Evolutionary conservation across 352 stramenopile species (phyloP).

Genomic region (Globisporangium recalcitrans): DNA sequence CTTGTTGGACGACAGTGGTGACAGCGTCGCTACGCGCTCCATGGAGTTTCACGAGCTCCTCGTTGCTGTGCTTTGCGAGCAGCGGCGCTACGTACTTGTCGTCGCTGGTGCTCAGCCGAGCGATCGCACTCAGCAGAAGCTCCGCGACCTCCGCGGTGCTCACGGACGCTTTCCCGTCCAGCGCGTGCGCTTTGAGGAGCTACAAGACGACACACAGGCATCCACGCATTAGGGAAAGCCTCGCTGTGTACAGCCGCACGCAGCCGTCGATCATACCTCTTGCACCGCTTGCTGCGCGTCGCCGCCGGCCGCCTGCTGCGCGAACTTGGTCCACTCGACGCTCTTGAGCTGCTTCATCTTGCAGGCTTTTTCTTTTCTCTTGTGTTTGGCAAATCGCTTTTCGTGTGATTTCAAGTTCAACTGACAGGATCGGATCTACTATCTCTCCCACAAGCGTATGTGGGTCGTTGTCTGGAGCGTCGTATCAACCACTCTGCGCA

Average conservation of each 20-base stretch:
- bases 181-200: conserved; percentile 26
- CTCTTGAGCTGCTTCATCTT: conserved; percentile 17
- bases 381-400: neutral
- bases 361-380: neutral
- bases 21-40: conserved; percentile 28
- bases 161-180: conserved; percentile 17
- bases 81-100: conserved; percentile 49
- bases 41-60: conserved; percentile 26
- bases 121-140: conserved; percentile 27
- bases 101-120: conserved; percentile 3
- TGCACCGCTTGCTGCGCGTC: conserved; percentile 15
- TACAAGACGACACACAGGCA: conserved; percentile 7
- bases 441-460: neutral
- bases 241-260: neutral
- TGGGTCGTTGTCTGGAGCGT: neutral
- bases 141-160: conserved; percentile 19
- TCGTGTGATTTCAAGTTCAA: conserved; percentile 1
- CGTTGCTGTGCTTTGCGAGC: conserved; percentile 31
- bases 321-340: conserved; percentile 24
- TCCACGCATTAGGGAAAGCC: neutral
- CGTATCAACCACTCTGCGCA: no score
- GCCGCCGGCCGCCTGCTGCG: conserved; percentile 9
- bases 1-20: conserved; percentile 40
- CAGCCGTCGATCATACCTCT: conserved; percentile 4
- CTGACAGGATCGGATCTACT: neutral